Percentiles rank a stretch among this genome's conserved stretches.
These are phyloP conservation scores for Neonectria punicea DNA, from an alignment of 2,329 filamentous ascomycete genomes.

Conservation along the genomic window DNA sequence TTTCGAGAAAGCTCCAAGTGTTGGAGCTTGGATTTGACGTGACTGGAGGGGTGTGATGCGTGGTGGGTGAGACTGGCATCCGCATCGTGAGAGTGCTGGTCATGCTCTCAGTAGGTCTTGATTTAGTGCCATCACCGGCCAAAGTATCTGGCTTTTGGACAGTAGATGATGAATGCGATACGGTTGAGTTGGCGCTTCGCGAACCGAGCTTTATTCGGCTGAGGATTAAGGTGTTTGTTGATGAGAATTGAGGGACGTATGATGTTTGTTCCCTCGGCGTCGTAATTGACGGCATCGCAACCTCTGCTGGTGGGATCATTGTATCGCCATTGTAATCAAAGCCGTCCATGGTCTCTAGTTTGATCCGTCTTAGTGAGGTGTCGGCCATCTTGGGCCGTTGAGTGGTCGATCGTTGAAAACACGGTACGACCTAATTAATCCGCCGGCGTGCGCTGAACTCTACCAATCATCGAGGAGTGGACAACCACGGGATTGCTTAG, in stretches of 20 bases:
- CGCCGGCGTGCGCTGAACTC: background rate
- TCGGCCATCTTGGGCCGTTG: background rate
- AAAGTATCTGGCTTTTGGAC: background rate
- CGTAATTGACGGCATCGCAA: background rate
- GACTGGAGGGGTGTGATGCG: constrained; percentile 15
- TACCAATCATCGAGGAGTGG: background rate
- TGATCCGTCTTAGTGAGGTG: background rate
- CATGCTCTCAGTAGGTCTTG: constrained; percentile 5
- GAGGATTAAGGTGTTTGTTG: constrained; percentile 42
- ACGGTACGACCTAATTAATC: background rate
- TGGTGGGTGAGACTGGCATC: background rate
- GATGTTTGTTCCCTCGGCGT: constrained; percentile 21
- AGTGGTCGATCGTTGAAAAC: background rate
- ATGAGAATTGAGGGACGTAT: constrained; percentile 47
- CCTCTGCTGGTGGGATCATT: background rate
- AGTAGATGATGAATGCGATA: background rate
- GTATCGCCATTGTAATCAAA: background rate
- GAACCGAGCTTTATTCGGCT: constrained; percentile 37
- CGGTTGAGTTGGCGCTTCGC: constrained; percentile 9
- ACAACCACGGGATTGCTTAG: background rate
- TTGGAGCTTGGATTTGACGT: constrained; percentile 6
- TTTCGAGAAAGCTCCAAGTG: constrained; percentile 11
- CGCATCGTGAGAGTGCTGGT: constrained; percentile 31
- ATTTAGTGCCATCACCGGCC: background rate
- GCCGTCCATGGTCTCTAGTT: background rate